phyloP scores from a whole-genome alignment of 2,329 filamentous ascomycete genomes.

The Pseudogymnoascus sp. region DNA sequence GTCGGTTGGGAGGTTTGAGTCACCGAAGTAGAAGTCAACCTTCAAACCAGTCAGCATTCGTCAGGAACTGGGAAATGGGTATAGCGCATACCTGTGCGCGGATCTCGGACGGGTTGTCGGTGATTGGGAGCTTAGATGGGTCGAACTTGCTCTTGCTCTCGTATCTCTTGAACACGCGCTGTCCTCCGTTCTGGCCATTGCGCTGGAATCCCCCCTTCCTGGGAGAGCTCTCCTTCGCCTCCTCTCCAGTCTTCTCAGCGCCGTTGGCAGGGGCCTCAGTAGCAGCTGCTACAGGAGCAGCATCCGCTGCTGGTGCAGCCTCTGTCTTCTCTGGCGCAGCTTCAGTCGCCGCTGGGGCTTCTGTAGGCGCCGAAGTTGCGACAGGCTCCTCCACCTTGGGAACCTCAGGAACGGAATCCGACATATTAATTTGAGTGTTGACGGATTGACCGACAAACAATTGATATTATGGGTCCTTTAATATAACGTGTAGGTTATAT shows the following conservation, averaged over 20 bases:
- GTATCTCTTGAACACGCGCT: slow-evolving; percentile 23
- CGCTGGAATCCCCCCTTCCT: slow-evolving; percentile 10
- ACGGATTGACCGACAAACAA: neutral
- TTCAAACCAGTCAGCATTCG: slow-evolving; percentile 29
- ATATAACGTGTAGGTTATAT: neutral
- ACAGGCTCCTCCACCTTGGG: neutral
- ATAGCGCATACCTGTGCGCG: slow-evolving; percentile 49
- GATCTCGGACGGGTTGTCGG: slow-evolving; percentile 56
- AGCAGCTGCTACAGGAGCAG: neutral
- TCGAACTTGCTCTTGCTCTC: slow-evolving; percentile 46
- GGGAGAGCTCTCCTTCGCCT: slow-evolving; percentile 13
- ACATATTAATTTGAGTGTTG: neutral
- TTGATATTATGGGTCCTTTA: neutral
- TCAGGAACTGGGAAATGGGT: slow-evolving; percentile 10
- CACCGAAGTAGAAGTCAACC: slow-evolving; percentile 95
- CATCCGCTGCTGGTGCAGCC: neutral
- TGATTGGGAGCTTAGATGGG: slow-evolving; percentile 45
- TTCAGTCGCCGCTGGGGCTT: neutral
- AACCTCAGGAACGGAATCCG: slow-evolving; percentile 1
- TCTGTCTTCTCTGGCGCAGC: slow-evolving; percentile 14
- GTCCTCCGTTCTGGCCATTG: slow-evolving; percentile 10
- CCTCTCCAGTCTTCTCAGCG: slow-evolving; percentile 9
- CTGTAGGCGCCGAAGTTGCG: neutral
- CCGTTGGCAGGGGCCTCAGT: neutral
- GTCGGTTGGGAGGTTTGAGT: slow-evolving; percentile 82